These are phyloP conservation scores for Pseudopithomyces chartarum DNA, from an alignment of 2,329 filamentous ascomycete species.

Conservation along the genomic window DNA sequence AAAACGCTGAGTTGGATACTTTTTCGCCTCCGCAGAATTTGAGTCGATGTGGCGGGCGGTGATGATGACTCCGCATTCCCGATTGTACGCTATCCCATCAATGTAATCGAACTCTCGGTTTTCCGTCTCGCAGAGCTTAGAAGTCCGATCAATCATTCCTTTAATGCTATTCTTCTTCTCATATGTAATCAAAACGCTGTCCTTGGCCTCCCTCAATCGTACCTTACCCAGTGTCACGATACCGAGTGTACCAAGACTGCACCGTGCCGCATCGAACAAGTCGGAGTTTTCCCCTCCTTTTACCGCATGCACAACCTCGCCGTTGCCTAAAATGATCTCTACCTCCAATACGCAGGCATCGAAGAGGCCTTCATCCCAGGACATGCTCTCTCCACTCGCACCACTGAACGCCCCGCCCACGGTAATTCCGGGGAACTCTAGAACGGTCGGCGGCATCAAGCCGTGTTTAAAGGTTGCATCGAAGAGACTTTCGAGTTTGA, in stretches of 20 bases:
- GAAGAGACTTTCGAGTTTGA: conserved; percentile 66
- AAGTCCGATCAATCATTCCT: conserved; percentile 44
- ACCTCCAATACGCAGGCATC: conserved; percentile 62
- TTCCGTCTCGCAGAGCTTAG: conserved; percentile 35
- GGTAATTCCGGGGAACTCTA: conserved; percentile 71
- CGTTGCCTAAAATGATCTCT: conserved; percentile 66
- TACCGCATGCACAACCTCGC: conserved; percentile 56
- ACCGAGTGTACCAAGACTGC: conserved; percentile 66
- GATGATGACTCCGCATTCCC: conserved; percentile 6
- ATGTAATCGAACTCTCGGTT: conserved; percentile 46
- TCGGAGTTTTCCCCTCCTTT: conserved; percentile 54
- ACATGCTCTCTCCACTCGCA: conserved; percentile 67
- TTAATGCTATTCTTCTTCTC: conserved; percentile 48
- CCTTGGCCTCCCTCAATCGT: conserved; percentile 46
- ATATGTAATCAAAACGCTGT: conserved; percentile 52
- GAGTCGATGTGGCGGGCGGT: conserved; percentile 9
- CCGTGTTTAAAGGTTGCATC: conserved; percentile 56
- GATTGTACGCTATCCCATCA: conserved; percentile 52
- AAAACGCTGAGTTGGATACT: conserved; percentile 26
- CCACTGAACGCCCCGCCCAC: conserved; percentile 68
- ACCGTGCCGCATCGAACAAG: conserved; percentile 66
- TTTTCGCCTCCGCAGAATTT: background rate
- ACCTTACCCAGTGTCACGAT: conserved; percentile 61
- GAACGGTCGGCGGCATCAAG: conserved; percentile 65
- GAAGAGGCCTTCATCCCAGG: conserved; percentile 68